Evolutionary conservation across 306 rosid species (phyloP), one percentile per base, ranked within the genome.

Genomic region (Medicago lupulina): DNA sequence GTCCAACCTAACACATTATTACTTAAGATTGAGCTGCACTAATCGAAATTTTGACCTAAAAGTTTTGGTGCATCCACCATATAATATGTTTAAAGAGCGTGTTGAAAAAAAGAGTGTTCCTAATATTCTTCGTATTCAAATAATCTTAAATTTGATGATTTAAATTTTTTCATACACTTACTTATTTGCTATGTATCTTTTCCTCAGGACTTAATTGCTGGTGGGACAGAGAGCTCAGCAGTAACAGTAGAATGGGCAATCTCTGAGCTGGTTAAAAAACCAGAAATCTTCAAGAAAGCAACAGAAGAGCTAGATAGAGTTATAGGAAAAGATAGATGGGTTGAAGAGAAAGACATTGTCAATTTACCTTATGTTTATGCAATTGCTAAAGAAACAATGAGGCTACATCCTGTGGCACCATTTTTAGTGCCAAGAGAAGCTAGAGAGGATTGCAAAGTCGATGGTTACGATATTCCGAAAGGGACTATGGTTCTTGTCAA

Each of bases 321-420:
- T 1, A 79, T 89, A 16, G 97, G 97, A 14, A 85, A 85, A 75
- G 91, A 89, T 0, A 86, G 90, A 79, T 93, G 98, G 97, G 96
- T 91, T 15, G 97, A 91, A 79, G 98, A 93, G 76, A 74, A 86
- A 0, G 98, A 93, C 86, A 68, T 93, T 16, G 78, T 16, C 0
- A 81, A 89, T 47, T 71, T 93, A 10, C 92, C 97, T 0, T 91
- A 80, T 67, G 4, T 93, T 0, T 63, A 80, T 40, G 84, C 92
- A 4, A 89, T 93, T 40, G 85, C 41, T 0, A 91, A 93, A 43
- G 98, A 93, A 76, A 78, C 83, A 19, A 89, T 93, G 96, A 83
- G 98, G 76, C 77, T 93, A 4, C 98, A 93, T 81, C 97, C 97
- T 0, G 97, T 88, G 71, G 97, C 89, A 8, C 98, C 98, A 40